Conservation (phyloP, 169 alveolate species). For the Theileria sp. region DNA sequence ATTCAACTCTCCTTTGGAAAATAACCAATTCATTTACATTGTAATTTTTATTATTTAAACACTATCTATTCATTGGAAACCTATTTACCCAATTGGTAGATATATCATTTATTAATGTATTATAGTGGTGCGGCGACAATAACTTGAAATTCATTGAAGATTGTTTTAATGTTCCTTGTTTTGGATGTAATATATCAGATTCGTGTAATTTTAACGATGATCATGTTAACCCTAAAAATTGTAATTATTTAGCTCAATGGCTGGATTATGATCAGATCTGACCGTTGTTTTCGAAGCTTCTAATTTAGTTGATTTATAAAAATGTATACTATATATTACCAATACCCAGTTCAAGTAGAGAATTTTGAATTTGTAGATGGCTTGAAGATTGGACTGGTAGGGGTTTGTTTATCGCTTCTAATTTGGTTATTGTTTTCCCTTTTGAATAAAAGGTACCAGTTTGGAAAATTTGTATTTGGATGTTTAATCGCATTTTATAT, state of each 20-base stretch:
- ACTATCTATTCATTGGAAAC: constrained; percentile 3
- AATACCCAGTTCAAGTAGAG: neutral
- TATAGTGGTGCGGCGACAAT: constrained; percentile 67
- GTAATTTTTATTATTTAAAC: constrained; percentile 28
- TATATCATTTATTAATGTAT: neutral
- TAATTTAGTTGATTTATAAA: neutral
- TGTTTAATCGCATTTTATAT: neutral
- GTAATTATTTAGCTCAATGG: constrained; percentile 54
- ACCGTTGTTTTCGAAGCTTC: neutral
- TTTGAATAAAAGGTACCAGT: neutral
- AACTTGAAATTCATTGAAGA: constrained; percentile 33
- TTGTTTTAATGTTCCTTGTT: constrained; percentile 68
- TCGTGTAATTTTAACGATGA: constrained; percentile 45
- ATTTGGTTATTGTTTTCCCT: neutral
- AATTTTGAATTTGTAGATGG: neutral
- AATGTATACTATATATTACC: neutral
- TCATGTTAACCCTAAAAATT: constrained; percentile 35
- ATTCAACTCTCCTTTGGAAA: constrained; percentile 48
- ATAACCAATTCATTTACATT: constrained; percentile 45
- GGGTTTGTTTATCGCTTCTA: neutral
- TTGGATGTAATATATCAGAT: constrained; percentile 62
- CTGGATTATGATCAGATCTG: constrained; percentile 14
- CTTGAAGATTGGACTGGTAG: neutral
- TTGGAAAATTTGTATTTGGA: neutral
- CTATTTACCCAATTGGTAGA: constrained; percentile 10